Percentiles rank a stretch among this genome's conserved stretches.
phyloP scores from a whole-genome alignment of 192 early-diverging fungal species.

The Coemansia sp. region DNA sequence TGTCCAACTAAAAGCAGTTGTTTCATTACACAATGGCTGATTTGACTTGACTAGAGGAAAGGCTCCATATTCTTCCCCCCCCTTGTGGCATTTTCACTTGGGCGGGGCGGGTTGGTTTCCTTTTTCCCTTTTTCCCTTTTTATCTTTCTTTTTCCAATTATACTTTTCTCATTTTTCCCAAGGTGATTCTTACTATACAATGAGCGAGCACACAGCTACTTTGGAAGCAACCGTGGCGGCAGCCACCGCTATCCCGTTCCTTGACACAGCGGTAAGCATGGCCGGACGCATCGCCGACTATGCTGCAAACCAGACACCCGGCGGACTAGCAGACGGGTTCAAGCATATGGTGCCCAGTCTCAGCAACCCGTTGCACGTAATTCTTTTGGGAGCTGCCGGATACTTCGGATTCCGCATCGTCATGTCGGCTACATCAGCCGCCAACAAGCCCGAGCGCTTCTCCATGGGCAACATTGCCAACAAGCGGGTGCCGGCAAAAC shows the following conservation, averaged over 20 bases:
- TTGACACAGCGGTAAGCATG: not conserved
- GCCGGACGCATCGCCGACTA: conserved; percentile 9
- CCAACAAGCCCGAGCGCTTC: conserved; percentile 22
- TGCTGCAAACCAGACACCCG: not conserved
- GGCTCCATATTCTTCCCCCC: too few species aligned
- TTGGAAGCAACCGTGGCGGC: not conserved
- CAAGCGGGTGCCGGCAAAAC: conserved; percentile 28
- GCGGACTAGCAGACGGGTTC: conserved; percentile 4
- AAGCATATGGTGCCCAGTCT: conserved; percentile 20
- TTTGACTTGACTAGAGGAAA: too few species aligned
- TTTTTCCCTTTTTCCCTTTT: not conserved
- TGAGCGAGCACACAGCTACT: conserved; percentile 3
- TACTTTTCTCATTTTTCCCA: not conserved
- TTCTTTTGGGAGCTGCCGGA: conserved; percentile 18
- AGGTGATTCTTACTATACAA: not conserved
- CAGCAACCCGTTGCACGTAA: conserved; percentile 25
- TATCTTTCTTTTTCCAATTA: not conserved
- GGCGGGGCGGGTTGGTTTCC: too few species aligned
- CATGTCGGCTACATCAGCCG: not conserved
- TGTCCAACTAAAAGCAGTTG: too few species aligned
- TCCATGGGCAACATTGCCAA: conserved; percentile 33
- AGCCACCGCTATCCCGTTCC: not conserved
- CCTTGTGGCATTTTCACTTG: too few species aligned
- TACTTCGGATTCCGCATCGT: conserved; percentile 43
- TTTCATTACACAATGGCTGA: too few species aligned